Evolutionary conservation across 371 early-diverging fungal genomes (phyloP).

Genomic region (Mucor sp.): DNA sequence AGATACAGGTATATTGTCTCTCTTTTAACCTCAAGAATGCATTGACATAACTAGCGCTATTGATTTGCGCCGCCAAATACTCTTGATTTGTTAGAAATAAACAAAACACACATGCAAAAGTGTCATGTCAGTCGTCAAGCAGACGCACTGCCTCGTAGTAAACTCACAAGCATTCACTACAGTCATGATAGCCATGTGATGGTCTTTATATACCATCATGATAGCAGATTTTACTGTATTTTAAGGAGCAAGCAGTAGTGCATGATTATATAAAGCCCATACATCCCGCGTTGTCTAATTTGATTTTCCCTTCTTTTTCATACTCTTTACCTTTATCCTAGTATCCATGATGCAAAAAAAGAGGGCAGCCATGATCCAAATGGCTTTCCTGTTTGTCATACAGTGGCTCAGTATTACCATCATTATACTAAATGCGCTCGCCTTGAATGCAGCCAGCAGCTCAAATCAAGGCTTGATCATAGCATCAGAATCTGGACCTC

Average conservation of each 20-base stretch:
- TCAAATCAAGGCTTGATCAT: constrained; percentile 15
- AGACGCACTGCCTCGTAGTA: no score
- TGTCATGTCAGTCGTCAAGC: no score
- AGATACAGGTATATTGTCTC: no score
- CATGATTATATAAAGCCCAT: not conserved
- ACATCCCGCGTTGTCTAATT: not conserved
- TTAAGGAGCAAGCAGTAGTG: constrained; percentile 4
- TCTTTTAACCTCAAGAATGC: no score
- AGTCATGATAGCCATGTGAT: not conserved
- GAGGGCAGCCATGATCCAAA: constrained; percentile 21
- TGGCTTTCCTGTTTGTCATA: constrained; percentile 22
- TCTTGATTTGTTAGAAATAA: no score
- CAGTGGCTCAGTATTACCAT: constrained; percentile 42
- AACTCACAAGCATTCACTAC: not conserved
- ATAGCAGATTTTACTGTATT: not conserved
- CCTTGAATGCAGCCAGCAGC: constrained; percentile 4
- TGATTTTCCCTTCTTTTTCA: not conserved
- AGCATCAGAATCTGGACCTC: constrained; percentile 17
- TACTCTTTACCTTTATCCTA: not conserved
- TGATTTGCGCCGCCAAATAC: no score
- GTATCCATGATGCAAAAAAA: constrained; percentile 12
- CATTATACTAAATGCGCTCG: constrained; percentile 29
- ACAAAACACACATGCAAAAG: no score
- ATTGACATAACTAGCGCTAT: no score
- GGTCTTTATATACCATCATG: not conserved